Evolutionary conservation across 345 rosid genomes (phyloP), one percentile per base, ranked within the genome.

Genomic region (Heritiera fomes): DNA sequence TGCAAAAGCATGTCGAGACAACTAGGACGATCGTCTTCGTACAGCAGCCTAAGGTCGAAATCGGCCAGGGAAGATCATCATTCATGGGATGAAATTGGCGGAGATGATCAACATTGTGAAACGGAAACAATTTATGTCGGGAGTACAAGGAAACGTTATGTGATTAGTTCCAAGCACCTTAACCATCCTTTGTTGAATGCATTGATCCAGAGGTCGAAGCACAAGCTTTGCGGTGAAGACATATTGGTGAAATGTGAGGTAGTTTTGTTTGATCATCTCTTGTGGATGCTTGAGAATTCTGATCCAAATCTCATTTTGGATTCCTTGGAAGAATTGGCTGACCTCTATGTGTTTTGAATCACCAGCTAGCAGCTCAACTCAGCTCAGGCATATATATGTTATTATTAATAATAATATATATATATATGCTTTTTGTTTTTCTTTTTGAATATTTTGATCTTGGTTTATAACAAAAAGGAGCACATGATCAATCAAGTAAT

Each of bases 241-340:
- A 60, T 88, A 82, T 23, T 83, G 67, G 90, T 89, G 20, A 94
- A 85, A 76, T 94, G 97, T 66, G 98, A 94, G 78, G 97, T 94
- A 0, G 98, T 93, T 74, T 82, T 94, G 78, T 94, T 94, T 45
- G 95, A 93, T 79, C 97, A 94, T 80, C 91, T 91, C 7, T 64
- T 93, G 56, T 93, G 98, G 98, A 87, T 93, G 93, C 93, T 94
- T 8, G 97, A 94, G 71, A 90, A 90, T 73, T 89, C 90, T 7
- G 98, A 93, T 55, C 93, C 91, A 12, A 85, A 76, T 77, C 85
- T 87, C 49, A 79, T 82, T 50, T 45, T 89, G 28, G 97, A 87
- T 75, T 93, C 97, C 15, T 59, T 88, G 78, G 94, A 92, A 75
- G 97, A 94, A 79, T 83, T 90, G 58, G 91, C 97, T 5, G 86